Base-by-base conservation (phyloP, 164 flowering plant species). In the Vitis riparia region DNA sequence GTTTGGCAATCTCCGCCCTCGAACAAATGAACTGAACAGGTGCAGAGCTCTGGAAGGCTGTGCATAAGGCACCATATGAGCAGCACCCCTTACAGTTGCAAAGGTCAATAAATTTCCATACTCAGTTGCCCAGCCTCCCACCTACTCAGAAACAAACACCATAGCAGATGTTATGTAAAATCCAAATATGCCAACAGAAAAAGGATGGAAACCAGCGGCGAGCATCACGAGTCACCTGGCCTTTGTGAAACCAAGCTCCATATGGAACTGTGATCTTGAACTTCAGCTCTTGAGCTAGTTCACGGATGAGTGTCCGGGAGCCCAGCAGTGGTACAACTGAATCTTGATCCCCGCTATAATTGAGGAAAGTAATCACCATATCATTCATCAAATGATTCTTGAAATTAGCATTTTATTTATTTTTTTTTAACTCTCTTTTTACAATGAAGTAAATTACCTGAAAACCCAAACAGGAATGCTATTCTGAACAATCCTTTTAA, bases 41-140 rank as follows among this genome's bases (percentile, higher is more conserved):
- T 84, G 90, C 75, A 96, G 73, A 30, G 99, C 97, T 74, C 98
- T 87, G 73, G 91, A 79, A 11, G 99, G 99, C 75, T 90, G 97
- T 57, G 99, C 81, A 69, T 85, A 91, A 3, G 99, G 98, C 12
- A 93, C 98, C 99, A 93, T 96, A 80, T 96, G 99, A 52, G 97
- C 85, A 65, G 98, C 99, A 29, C 97, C 99, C 73, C 99, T 85
- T 11, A 96, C 99, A 1, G 98, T 96, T 8, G 95, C 93, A 80
- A 96, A 96, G 0, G 94, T 96, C 81, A 93, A 69, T 51, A 89
- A 6, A 47, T 90, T 86, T 62, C 98, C 99, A 67, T 96, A 93
- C 76, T 96, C 98, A 11, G 85, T 88, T 23, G 69, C 83, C 98
- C 97, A 96, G 15, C 99, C 99, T 66, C 91, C 99, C 12, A 91